Conservation (phyloP, 1,284 basidiomycete genomes). For the Coniferiporia weirii region DNA sequence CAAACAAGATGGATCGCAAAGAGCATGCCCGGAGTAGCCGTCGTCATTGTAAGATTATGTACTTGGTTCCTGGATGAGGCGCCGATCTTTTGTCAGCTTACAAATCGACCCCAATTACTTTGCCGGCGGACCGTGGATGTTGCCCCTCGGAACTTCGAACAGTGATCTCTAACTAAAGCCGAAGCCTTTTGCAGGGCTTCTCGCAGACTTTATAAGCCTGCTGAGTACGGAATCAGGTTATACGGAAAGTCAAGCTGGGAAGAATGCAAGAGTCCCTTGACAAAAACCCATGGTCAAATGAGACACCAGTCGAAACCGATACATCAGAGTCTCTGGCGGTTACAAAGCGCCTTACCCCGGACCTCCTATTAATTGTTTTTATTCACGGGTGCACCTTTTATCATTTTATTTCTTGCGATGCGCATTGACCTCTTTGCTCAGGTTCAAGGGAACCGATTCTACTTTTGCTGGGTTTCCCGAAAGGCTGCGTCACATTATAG, state of each 20-base stretch:
- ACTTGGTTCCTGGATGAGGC: too few relatives aligned
- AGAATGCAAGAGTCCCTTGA: not conserved
- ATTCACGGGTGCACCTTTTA: conserved; percentile 50
- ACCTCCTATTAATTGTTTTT: conserved; percentile 41
- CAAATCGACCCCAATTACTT: too few relatives aligned
- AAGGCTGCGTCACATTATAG: conserved; percentile 72
- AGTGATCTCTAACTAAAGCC: too few relatives aligned
- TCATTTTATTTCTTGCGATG: not conserved
- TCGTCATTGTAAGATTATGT: too few relatives aligned
- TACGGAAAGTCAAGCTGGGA: not conserved
- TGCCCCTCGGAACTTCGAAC: too few relatives aligned
- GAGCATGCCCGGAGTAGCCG: too few relatives aligned
- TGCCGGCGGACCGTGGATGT: too few relatives aligned
- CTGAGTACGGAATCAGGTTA: too few relatives aligned
- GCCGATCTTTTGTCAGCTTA: too few relatives aligned
- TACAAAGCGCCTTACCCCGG: conserved; percentile 24
- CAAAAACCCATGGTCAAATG: conserved; percentile 1
- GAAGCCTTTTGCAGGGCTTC: too few relatives aligned
- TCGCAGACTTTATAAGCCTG: too few relatives aligned
- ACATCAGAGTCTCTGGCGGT: not conserved
- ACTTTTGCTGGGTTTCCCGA: conserved; percentile 76
- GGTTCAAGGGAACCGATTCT: conserved; percentile 71
- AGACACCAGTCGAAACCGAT: not conserved
- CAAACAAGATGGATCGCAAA: too few relatives aligned
- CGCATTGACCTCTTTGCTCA: conserved; percentile 22